Conservation (phyloP, 2,329 filamentous ascomycete species). For the Chrysoporthe puriensis region DNA sequence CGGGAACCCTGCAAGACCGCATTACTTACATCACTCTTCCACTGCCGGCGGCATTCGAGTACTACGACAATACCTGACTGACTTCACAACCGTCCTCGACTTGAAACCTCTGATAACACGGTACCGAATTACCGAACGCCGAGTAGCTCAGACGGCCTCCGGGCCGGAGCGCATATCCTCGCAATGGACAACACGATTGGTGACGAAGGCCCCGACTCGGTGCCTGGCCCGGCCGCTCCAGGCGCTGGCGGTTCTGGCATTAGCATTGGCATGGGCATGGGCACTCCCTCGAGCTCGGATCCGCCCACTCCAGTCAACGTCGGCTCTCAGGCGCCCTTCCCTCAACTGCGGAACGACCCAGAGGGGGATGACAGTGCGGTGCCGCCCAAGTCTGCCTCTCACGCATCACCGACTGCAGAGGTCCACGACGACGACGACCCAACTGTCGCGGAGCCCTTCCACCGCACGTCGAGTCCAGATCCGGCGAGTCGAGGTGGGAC, state of each 20-base stretch:
- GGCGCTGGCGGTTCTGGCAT: slow-evolving; percentile 14
- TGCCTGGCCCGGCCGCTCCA: slow-evolving; percentile 18
- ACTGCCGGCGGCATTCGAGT: neutral
- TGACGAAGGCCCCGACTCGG: slow-evolving; percentile 27
- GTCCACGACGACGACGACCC: slow-evolving; percentile 63
- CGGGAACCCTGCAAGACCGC: neutral
- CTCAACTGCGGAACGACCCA: slow-evolving; percentile 27
- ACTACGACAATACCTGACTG: neutral
- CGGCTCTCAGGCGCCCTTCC: slow-evolving; percentile 17
- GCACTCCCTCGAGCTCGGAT: slow-evolving; percentile 14
- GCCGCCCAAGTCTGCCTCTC: slow-evolving; percentile 33
- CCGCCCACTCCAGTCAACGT: slow-evolving; percentile 14
- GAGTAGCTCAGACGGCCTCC: slow-evolving; percentile 5
- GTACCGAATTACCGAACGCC: neutral
- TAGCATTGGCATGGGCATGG: slow-evolving; percentile 5
- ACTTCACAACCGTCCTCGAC: neutral
- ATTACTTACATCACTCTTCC: neutral
- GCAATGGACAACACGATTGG: slow-evolving; percentile 26
- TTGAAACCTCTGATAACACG: neutral
- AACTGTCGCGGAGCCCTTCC: slow-evolving; percentile 60
- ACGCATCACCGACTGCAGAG: slow-evolving; percentile 36
- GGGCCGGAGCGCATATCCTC: neutral
- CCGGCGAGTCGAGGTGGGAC: slow-evolving; percentile 38
- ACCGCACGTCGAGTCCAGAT: slow-evolving; percentile 58
- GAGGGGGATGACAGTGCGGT: slow-evolving; percentile 27